Evolutionary conservation across 345 rosid species (phyloP), one percentile per base, ranked within the genome.

Genomic region (Triadica sebifera): DNA sequence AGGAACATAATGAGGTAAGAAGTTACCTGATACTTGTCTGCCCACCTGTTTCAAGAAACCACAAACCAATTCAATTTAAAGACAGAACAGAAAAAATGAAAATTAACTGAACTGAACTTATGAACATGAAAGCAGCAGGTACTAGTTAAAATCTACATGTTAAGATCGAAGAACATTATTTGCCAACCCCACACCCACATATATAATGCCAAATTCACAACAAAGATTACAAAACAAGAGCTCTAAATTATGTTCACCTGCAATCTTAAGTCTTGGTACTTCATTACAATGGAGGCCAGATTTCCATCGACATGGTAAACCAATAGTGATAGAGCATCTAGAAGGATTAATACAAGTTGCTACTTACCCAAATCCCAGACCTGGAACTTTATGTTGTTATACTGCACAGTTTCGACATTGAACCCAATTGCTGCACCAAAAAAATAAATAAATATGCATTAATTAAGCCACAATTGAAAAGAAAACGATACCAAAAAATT

Each of bases 381-480:
- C 81, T 94, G 99, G 70, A 94, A 94, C 78, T 91, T 94, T 82
- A 94, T 94, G 74, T 93, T 94, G 73, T 94, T 93, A 83, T 93
- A 90, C 85, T 91, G 93, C 29, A 95, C 92, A 4, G 98, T 95
- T 86, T 95, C 98, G 12, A 95, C 99, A 80, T 95, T 94, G 69
- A 94, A 94, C 65, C 99, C 99, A 82, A 94, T 94, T 59, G 99
- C 99, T 94, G 80, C 85, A 86, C 24, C 65, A 72, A 59, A 73
- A 47, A 69, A 1, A 7, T 67, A 25, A 6, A 49, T 6, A 57
- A 1, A 34, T 29, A n/a, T 17, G 19, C 34, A 75, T 59, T 11
- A 50, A n/a, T 39, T 10, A 41, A 43, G 37, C 38, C 3, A 2
- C 56, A 45, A 58, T 17, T 19, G 5, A 59, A 45, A 43, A 46